These are phyloP conservation scores for Sclerotinia spermophila DNA, from an alignment of 2,329 filamentous ascomycete genomes.

Conservation along the genomic window DNA sequence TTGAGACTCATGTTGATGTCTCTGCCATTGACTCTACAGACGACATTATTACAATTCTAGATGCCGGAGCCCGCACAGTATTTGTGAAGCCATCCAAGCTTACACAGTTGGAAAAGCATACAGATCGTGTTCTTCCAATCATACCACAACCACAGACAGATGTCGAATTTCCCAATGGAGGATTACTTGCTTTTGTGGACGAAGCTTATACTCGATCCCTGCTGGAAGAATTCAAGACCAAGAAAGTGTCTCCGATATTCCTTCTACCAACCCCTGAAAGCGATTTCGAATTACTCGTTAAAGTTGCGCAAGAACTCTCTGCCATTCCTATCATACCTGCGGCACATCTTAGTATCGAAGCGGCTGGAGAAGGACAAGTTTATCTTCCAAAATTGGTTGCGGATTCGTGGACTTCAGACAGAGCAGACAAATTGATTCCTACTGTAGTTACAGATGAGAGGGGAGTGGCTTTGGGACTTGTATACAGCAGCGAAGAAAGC, in stretches of 20 bases:
- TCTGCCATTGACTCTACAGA: conserved; percentile 64
- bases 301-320: conserved; percentile 28
- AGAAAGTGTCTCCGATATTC: conserved; percentile 35
- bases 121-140: conserved; percentile 52
- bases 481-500: conserved; percentile 92
- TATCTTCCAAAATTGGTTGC: conserved; percentile 69
- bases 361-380: conserved; percentile 55
- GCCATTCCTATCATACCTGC: conserved; percentile 75
- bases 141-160: conserved; percentile 25
- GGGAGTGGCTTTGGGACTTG: conserved; percentile 78
- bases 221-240: conserved; percentile 28
- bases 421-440: conserved; percentile 77
- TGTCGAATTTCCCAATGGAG: conserved; percentile 33
- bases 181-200: conserved; percentile 39
- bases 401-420: conserved; percentile 73
- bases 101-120: conserved; percentile 52
- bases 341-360: conserved; percentile 62
- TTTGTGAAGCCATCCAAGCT: conserved; percentile 75
- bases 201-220: conserved; percentile 38
- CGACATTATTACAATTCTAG: conserved; percentile 75
- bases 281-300: conserved; percentile 25
- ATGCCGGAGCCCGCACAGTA: conserved; percentile 79
- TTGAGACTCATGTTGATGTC: conserved; percentile 72
- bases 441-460: conserved; percentile 90
- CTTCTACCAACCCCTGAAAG: conserved; percentile 23